A percentile compares a stretch with the other conserved stretches of the same genome.
Evolutionary conservation across 192 early-diverging fungal genomes (phyloP).

Genomic region (Chytriomyces hyalinus): DNA sequence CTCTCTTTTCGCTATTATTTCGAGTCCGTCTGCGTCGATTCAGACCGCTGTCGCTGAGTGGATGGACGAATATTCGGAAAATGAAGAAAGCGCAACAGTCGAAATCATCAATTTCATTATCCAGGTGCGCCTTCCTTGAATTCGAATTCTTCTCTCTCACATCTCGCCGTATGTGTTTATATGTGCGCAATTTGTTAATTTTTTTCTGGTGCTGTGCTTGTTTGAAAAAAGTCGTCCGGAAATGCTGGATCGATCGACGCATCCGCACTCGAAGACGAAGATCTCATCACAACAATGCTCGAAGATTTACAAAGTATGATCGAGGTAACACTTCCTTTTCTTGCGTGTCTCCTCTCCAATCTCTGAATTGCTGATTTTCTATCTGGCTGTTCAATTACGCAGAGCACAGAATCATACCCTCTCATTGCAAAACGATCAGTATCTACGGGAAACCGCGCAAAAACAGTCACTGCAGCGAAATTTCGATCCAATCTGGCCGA

Average conservation of each 20-base stretch:
- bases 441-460: conserved; percentile 11
- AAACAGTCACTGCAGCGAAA: conserved; percentile 54
- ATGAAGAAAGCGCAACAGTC: conserved; percentile 60
- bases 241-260: conserved; percentile 53
- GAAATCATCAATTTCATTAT: conserved; percentile 80
- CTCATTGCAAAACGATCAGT: conserved; percentile 66
- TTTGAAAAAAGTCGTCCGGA: conserved; percentile 57
- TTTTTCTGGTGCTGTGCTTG: background rate
- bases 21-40: conserved; percentile 41
- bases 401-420: conserved; percentile 66
- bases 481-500: conserved; percentile 71
- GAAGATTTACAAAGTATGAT: conserved; percentile 66
- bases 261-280: conserved; percentile 60
- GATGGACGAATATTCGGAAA: conserved; percentile 67
- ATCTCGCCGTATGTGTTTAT: background rate
- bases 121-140: conserved; percentile 49
- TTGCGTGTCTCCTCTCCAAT: background rate
- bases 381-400: conserved; percentile 8
- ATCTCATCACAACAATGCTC: conserved; percentile 60
- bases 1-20: no score
- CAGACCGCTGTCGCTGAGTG: conserved; percentile 72
- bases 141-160: background rate
- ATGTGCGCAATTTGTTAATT: no score
- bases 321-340: conserved; percentile 51
- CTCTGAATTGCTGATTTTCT: conserved; percentile 7